These are phyloP conservation scores for Albatrellus ellisii DNA, from an alignment of 768 basidiomycete genomes.

Conservation along the genomic window DNA sequence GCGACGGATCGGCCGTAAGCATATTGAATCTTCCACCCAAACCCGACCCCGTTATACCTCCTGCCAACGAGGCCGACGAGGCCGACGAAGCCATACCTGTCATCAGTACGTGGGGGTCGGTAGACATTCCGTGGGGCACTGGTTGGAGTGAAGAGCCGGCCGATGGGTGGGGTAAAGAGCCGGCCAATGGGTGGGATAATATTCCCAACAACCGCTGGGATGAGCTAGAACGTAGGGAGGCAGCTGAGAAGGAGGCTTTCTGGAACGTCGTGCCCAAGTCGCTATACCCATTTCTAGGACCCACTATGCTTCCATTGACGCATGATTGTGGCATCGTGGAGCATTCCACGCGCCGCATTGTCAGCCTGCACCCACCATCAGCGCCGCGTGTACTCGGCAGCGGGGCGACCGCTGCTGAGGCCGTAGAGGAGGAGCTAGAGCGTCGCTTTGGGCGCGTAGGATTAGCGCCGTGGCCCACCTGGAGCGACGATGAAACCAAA, in stretches of 20 bases:
- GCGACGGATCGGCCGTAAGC: no score
- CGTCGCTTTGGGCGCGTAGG: slow-evolving; percentile 34
- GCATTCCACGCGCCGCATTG: slow-evolving; percentile 45
- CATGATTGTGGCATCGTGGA: slow-evolving; percentile 58
- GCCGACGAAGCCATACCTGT: neutral
- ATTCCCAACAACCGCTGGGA: no score
- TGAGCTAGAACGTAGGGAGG: no score
- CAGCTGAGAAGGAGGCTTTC: slow-evolving; percentile 1
- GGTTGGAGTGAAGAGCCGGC: neutral
- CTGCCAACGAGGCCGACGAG: neutral
- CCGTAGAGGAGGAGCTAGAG: slow-evolving; percentile 36
- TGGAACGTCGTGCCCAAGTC: slow-evolving; percentile 8
- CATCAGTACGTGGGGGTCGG: neutral
- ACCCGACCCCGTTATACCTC: neutral
- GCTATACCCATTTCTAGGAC: slow-evolving; percentile 37
- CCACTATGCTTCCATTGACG: slow-evolving; percentile 42
- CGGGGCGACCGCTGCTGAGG: slow-evolving; percentile 11
- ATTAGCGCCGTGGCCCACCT: slow-evolving; percentile 41
- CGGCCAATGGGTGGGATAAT: neutral
- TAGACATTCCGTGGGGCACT: neutral
- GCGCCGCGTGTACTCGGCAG: slow-evolving; percentile 13
- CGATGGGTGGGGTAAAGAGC: slow-evolving; percentile 9
- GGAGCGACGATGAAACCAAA: slow-evolving; percentile 18
- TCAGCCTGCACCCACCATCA: slow-evolving; percentile 29
- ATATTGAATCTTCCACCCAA: no score